Evolutionary conservation across 1,284 basidiomycete species (phyloP), one percentile per base, ranked within the genome.

Genomic region (Rugosomyces carneus): DNA sequence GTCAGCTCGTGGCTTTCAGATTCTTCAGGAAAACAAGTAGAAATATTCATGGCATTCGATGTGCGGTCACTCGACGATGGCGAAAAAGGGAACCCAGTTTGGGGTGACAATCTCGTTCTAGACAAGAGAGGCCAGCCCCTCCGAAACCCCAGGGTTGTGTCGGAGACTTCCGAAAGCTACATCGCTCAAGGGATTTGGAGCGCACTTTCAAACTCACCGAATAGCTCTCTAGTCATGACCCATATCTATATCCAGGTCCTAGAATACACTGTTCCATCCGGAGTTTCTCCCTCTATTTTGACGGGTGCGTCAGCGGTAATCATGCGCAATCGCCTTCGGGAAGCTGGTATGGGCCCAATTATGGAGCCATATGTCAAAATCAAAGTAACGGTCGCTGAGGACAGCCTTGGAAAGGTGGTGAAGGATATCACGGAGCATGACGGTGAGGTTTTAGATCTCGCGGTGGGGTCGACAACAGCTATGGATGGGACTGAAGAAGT

Each of bases 391-490:
- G 77, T 88, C 5, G 69, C 71, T 16, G 82, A 84, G 50, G 78
- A 81, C 47, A 69, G 70, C 38, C 67, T 90, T 4, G 87, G 88
- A 9, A 84, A 79, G 56, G 78, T 84, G 11, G 76, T 89, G 41
- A 87, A 81, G 58, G 85, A 90, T 54, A 65, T 90, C 6, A 84
- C 82, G 4, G 87, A 90, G 56, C 75, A 80, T 51, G 78, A 78
- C 1, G 87, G 83, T 13, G 85, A 89, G 58, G 69, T 90, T 10
- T 63, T 80, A 18, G 82, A 87, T 55, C 71, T 90, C 20, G 73
- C 69, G 11, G 64, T 73, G 24, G 72, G 71, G 7, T 56, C 67
- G 2, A 61, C 63, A 29, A 53, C 60, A 6, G 59, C 58, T 5
- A 55, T 57, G 1, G 68, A 68, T 36, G 70, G 65, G 7, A 70